Conservation (phyloP, 1,139 yeast species). For the Wickerhamomyces sp. region DNA sequence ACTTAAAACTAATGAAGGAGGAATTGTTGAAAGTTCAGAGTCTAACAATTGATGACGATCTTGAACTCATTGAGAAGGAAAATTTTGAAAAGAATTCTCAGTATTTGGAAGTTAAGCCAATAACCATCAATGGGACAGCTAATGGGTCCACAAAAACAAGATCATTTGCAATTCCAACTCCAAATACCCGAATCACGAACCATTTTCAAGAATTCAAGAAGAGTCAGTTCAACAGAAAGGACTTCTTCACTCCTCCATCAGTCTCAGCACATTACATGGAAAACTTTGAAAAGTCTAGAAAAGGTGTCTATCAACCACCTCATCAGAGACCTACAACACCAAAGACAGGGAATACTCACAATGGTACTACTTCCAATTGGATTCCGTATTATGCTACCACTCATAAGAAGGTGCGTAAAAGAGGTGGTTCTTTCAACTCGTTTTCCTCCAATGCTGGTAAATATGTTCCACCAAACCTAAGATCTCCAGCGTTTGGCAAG, state of each 20-base stretch:
- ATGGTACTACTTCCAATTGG: constrained; percentile 16
- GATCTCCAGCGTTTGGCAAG: constrained; percentile 31
- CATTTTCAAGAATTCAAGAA: constrained; percentile 31
- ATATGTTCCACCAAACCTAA: constrained; percentile 67
- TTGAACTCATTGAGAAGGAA: constrained; percentile 33
- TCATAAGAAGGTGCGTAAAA: constrained; percentile 11
- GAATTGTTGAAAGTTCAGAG: constrained; percentile 58
- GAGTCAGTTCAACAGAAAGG: constrained; percentile 53
- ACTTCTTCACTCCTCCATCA: constrained; percentile 74
- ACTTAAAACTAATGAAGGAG: constrained; percentile 50
- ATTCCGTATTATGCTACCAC: constrained; percentile 11
- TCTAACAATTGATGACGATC: constrained; percentile 83
- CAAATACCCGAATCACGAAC: constrained; percentile 33
- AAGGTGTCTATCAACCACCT: constrained; percentile 22
- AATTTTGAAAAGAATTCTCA: constrained; percentile 27
- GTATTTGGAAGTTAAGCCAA: constrained; percentile 21
- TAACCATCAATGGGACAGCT: constrained; percentile 16
- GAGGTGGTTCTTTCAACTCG: constrained; percentile 25
- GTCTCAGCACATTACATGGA: constrained; percentile 69
- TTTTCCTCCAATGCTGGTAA: constrained; percentile 40
- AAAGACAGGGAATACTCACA: constrained; percentile 8
- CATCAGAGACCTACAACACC: constrained; percentile 22
- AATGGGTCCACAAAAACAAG: constrained; percentile 8
- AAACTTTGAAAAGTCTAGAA: constrained; percentile 45
- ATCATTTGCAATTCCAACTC: constrained; percentile 61